Evolutionary conservation across 2,329 filamentous ascomycete genomes (phyloP).

Genomic region (Fusarium xylarioides): DNA sequence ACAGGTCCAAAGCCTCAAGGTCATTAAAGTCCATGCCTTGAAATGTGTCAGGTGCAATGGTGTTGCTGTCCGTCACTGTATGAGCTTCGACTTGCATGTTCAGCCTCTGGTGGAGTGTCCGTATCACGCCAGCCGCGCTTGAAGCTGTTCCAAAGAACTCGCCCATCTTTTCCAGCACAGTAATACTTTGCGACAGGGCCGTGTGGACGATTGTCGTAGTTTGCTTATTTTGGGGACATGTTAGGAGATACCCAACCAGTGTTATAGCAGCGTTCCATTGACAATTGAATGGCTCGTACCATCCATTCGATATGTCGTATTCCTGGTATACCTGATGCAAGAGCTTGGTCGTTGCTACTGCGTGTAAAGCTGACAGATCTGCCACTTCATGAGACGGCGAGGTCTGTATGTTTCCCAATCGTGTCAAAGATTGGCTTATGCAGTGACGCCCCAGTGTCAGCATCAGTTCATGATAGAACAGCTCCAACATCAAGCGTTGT

Average conservation of each 20-base stretch:
- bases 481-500: background rate
- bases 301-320: background rate
- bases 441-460: rapidly evolving
- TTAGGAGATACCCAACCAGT: background rate
- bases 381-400: rapidly evolving
- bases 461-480: background rate
- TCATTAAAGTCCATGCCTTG: rapidly evolving
- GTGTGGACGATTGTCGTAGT: background rate
- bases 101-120: background rate
- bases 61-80: rapidly evolving
- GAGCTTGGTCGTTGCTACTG: background rate
- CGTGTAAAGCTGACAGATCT: background rate
- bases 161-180: background rate
- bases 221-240: rapidly evolving
- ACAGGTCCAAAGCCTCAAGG: rapidly evolving
- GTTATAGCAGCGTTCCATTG: background rate
- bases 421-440: background rate
- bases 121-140: background rate
- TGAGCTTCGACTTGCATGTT: rapidly evolving
- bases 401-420: rapidly evolving
- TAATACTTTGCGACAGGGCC: background rate
- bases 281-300: background rate
- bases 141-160: background rate
- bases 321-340: background rate
- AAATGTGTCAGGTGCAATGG: rapidly evolving